Evolutionary conservation across 1,284 basidiomycete species (phyloP).

Genomic region (Cutaneotrichosporon spelunceum): DNA sequence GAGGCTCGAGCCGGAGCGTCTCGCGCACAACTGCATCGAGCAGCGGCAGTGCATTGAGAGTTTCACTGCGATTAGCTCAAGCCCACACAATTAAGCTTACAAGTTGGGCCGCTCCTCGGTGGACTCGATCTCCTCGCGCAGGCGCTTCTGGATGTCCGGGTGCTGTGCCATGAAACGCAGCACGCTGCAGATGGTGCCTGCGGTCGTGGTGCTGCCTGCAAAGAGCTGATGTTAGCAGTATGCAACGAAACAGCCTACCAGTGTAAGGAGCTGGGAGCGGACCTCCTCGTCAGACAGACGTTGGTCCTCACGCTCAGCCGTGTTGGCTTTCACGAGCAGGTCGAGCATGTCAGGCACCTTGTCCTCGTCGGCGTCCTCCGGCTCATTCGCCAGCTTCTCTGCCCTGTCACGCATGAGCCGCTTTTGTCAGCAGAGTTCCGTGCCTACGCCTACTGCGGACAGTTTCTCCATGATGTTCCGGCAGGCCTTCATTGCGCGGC

Average conservation of each 20-base stretch:
- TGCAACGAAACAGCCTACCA: constrained; percentile 52
- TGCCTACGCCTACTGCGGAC: constrained; percentile 44
- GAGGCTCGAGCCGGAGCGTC: constrained; percentile 61
- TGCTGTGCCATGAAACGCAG: constrained; percentile 61
- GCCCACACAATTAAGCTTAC: not conserved
- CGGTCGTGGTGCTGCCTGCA: constrained; percentile 72
- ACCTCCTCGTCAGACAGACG: constrained; percentile 65
- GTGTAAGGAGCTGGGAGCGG: constrained; percentile 70
- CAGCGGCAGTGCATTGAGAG: constrained; percentile 54
- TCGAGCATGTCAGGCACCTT: constrained; percentile 11
- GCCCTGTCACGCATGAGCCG: not conserved
- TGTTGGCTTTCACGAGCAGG: constrained; percentile 57
- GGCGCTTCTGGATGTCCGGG: constrained; percentile 56
- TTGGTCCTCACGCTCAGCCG: constrained; percentile 56
- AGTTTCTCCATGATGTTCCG: constrained; percentile 1
- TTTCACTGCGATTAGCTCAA: constrained; percentile 26
- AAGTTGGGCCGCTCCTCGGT: constrained; percentile 26
- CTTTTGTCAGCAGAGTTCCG: not conserved
- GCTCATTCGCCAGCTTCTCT: not conserved
- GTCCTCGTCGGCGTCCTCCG: constrained; percentile 39
- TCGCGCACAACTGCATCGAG: constrained; percentile 64
- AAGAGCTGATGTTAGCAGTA: constrained; percentile 33
- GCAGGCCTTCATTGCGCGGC: not conserved
- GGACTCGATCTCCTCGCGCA: constrained; percentile 57
- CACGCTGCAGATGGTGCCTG: constrained; percentile 67